Conservation (phyloP, 805 yeast species). For the Cyberlindnera japonica region DNA sequence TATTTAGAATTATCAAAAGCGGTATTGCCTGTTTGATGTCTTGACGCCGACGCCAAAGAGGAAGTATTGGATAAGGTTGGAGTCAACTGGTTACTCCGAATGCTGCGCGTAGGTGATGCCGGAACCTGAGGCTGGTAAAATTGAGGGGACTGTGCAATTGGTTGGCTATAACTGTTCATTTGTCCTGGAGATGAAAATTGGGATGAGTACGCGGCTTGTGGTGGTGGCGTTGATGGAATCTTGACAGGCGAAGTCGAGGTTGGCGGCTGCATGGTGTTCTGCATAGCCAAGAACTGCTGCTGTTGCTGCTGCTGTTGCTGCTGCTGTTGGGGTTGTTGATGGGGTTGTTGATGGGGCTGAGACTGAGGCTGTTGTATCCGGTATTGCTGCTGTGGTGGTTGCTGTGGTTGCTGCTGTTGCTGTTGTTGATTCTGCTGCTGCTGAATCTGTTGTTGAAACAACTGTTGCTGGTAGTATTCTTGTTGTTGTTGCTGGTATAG, state of each 20-base stretch:
- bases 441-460: slow-evolving; percentile 31
- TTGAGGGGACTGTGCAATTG: slow-evolving; percentile 26
- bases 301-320: slow-evolving; percentile 27
- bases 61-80: slow-evolving; percentile 25
- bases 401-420: slow-evolving; percentile 25
- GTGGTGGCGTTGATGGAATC: slow-evolving; percentile 23
- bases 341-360: slow-evolving; percentile 27
- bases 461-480: slow-evolving; percentile 31
- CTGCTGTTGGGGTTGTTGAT: slow-evolving; percentile 26
- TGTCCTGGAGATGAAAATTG: slow-evolving; percentile 27
- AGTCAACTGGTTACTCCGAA: slow-evolving; percentile 26
- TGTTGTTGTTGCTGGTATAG: slow-evolving; percentile 32
- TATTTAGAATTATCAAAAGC: slow-evolving; percentile 8
- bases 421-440: slow-evolving; percentile 27
- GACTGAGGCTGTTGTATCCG: slow-evolving; percentile 31
- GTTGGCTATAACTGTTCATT: slow-evolving; percentile 23
- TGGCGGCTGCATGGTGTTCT: slow-evolving; percentile 30
- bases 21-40: slow-evolving; percentile 12
- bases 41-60: slow-evolving; percentile 20
- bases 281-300: slow-evolving; percentile 27
- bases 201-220: slow-evolving; percentile 12
- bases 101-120: slow-evolving; percentile 30
- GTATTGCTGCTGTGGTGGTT: slow-evolving; percentile 32
- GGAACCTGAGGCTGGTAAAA: slow-evolving; percentile 30
- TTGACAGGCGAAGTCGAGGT: slow-evolving; percentile 17